These are phyloP conservation scores for Acanthochlamys bracteata DNA, from an alignment of 106 monocot genomes.

Conservation along the genomic window DNA sequence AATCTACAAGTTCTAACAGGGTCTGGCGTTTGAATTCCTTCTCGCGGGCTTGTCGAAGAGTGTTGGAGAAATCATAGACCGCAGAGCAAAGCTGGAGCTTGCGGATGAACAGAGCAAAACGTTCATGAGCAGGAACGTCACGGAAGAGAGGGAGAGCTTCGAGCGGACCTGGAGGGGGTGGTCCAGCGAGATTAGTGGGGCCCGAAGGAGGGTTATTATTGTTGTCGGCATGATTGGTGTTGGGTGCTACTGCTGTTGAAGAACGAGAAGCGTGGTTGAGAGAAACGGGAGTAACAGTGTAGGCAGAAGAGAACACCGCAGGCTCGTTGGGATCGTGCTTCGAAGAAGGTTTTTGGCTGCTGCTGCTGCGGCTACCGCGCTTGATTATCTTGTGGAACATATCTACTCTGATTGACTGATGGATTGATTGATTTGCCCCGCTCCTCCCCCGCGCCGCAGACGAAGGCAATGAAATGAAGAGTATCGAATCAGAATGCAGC, in stretches of 20 bases:
- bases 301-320: conserved; percentile 13
- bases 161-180: neutral
- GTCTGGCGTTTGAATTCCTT: conserved; percentile 45
- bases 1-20: conserved; percentile 36
- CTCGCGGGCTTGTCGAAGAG: conserved; percentile 24
- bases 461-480: too few relatives aligned
- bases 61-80: conserved; percentile 36
- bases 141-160: conserved; percentile 38
- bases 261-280: conserved; percentile 38
- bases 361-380: conserved; percentile 2
- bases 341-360: neutral
- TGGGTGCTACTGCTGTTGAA: neutral
- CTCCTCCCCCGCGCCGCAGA: too few relatives aligned
- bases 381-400: conserved; percentile 16
- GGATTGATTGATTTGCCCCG: too few relatives aligned
- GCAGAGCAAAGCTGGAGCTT: conserved; percentile 41
- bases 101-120: conserved; percentile 25
- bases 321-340: conserved; percentile 23
- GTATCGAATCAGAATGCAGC: too few relatives aligned
- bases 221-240: neutral
- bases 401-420: neutral
- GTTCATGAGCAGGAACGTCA: conserved; percentile 30
- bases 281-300: conserved; percentile 6
- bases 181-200: neutral
- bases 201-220: neutral